Percentiles rank a stretch among this genome's conserved stretches.
phyloP scores from a whole-genome alignment of 2,329 filamentous ascomycete species.

The Berkeleyomyces rouxiae region DNA sequence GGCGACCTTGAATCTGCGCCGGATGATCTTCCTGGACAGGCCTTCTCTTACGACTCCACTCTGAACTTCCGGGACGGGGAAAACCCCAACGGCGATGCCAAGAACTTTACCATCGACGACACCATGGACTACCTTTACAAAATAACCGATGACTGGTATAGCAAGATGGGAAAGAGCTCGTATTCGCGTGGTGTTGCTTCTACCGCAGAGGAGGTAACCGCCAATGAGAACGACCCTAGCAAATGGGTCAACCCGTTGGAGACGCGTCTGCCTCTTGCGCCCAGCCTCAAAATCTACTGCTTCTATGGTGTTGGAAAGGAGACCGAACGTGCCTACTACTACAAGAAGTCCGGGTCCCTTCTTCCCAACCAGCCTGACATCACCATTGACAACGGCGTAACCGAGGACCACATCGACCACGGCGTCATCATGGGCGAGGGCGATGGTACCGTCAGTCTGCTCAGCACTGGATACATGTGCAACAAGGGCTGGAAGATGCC shows the following conservation, averaged over 20 bases:
- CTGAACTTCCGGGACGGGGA: constrained; percentile 61
- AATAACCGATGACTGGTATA: constrained; percentile 74
- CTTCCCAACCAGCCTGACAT: constrained; percentile 47
- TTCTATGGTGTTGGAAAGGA: constrained; percentile 94
- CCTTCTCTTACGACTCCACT: constrained; percentile 60
- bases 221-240: constrained; percentile 54
- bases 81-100: constrained; percentile 45
- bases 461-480: constrained; percentile 93
- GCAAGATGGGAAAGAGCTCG: constrained; percentile 48
- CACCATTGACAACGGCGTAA: constrained; percentile 52
- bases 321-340: constrained; percentile 86
- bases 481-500: constrained; percentile 86
- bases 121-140: constrained; percentile 63
- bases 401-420: constrained; percentile 50
- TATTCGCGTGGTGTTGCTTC: constrained; percentile 86
- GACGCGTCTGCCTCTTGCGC: constrained; percentile 69
- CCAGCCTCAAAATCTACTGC: constrained; percentile 85
- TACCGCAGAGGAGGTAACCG: constrained; percentile 62
- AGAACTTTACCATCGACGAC: constrained; percentile 68
- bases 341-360: constrained; percentile 51
- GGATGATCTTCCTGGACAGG: constrained; percentile 63
- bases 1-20: constrained; percentile 76
- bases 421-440: constrained; percentile 93
- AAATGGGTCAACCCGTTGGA: constrained; percentile 97
- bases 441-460: constrained; percentile 86